Base-by-base conservation (phyloP, 1,284 basidiomycete genomes). In the Rhodotorula sp. region DNA sequence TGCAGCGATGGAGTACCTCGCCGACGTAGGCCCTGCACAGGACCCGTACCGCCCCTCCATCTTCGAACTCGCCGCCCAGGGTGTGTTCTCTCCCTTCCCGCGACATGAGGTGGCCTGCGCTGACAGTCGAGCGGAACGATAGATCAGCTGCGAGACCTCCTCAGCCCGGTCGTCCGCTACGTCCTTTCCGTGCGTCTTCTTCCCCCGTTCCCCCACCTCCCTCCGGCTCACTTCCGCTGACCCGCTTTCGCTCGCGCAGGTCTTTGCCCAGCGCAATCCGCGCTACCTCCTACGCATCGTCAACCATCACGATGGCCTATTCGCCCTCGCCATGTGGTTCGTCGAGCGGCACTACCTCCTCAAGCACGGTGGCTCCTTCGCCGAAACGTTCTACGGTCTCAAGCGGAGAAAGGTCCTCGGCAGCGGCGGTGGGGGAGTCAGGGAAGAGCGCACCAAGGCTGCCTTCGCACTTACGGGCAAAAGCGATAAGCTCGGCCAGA, bases 281-380 rank as follows among this genome's bases (percentile, higher is more conserved):
- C 88, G 97, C 65, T 95, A 97, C 81, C 86, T 99, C 48, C 83
- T 99, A 50, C 88, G 90, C 27, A 84, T 99, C 64, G 92, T 97
- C 22, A 98, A 99, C 82, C 85, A 88, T 53, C 96, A 98, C 84
- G 97, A 99, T 81, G 96, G 98, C 82, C 90, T 97, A 79, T 99
- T 97, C 80, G 91, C 93, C 0, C 73, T 88, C 25, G 84, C 97
- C 67, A 93, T 99, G 88, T 83, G 94, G 55, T 85, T 93, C 67
- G 88, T 99, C 9, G 97, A 99, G 83, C 85, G 89, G 37, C 90
- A 97, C 83, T 97, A 97, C 81, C 88, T 99, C 64, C 76, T 90
- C 86, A 81, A 88, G 90, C 82, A 90, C 80, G 81, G 88, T 80
- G 90, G 92, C 25, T 92, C 91, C 7, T 97, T 97, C 80, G 85